A percentile compares a stretch with the other conserved stretches of the same genome.
phyloP scores from a whole-genome alignment of 768 basidiomycete genomes.

The Pleurotus giganteus region DNA sequence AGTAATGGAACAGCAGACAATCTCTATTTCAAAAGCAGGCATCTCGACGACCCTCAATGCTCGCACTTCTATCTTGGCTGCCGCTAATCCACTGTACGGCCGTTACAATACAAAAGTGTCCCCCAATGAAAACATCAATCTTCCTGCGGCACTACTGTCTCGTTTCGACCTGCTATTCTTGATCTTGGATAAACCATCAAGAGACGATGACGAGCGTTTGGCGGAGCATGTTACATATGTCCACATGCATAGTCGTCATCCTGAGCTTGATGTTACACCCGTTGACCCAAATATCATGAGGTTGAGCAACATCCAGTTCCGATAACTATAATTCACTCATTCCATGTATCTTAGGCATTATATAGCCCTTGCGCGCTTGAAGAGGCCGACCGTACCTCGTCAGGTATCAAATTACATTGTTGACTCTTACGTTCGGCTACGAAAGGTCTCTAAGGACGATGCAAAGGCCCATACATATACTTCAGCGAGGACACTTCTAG shows the following conservation, averaged over 20 bases:
- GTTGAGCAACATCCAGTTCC: conserved; percentile 35
- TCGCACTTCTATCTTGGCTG: conserved; percentile 94
- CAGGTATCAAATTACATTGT: conserved; percentile 92
- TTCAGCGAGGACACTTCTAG: conserved; percentile 93
- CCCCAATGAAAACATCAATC: conserved; percentile 98
- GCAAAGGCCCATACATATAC: conserved; percentile 93
- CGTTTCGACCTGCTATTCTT: conserved; percentile 96
- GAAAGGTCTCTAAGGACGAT: conserved; percentile 90
- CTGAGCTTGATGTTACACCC: conserved; percentile 79
- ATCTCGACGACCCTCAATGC: conserved; percentile 99
- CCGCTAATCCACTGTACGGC: conserved; percentile 96
- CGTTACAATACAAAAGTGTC: conserved; percentile 98
- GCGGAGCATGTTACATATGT: conserved; percentile 98
- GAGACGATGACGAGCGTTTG: conserved; percentile 94
- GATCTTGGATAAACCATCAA: conserved; percentile 91
- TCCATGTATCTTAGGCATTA: conserved; percentile 64
- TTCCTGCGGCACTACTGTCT: conserved; percentile 93
- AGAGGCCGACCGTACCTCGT: conserved; percentile 86
- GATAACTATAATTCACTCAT: not conserved
- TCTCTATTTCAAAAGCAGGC: conserved; percentile 98
- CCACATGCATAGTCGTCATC: conserved; percentile 94
- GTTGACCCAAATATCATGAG: conserved; percentile 88
- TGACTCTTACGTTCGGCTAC: conserved; percentile 91
- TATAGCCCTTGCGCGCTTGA: conserved; percentile 86
- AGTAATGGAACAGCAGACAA: conserved; percentile 99